phyloP scores from a whole-genome alignment of 495 filamentous ascomycete genomes.

The Aspergillus baeticus region DNA sequence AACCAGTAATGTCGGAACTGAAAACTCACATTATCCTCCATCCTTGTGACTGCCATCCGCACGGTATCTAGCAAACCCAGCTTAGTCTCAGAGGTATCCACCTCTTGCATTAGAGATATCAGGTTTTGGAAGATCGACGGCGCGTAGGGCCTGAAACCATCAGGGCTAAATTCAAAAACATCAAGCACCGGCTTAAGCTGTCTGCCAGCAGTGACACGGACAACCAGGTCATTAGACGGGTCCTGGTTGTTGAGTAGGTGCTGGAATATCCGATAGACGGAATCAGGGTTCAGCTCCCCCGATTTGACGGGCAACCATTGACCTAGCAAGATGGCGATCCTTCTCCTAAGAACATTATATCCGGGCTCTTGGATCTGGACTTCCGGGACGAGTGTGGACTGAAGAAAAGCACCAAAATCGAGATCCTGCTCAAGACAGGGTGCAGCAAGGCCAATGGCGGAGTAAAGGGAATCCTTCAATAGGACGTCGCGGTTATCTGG shows the following conservation, averaged over 20 bases:
- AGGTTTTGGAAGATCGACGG: conserved; percentile 64
- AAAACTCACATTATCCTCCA: conserved; percentile 68
- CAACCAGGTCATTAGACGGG: conserved; percentile 82
- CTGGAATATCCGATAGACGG: conserved; percentile 88
- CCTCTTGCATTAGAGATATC: conserved; percentile 73
- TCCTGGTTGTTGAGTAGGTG: conserved; percentile 80
- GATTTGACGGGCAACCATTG: conserved; percentile 84
- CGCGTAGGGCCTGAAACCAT: conserved; percentile 72
- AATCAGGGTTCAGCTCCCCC: conserved; percentile 56
- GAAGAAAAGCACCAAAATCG: conserved; percentile 80
- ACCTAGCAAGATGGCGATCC: conserved; percentile 82
- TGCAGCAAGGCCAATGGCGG: conserved; percentile 83
- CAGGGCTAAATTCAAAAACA: conserved; percentile 74
- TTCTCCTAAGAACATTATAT: conserved; percentile 82
- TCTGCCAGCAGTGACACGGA: conserved; percentile 84
- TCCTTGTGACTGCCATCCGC: conserved; percentile 69
- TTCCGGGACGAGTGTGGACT: conserved; percentile 71
- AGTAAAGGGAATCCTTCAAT: conserved; percentile 90
- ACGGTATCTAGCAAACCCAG: conserved; percentile 84
- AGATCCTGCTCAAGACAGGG: conserved; percentile 66
- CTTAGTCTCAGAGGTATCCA: conserved; percentile 82
- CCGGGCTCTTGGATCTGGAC: conserved; percentile 71
- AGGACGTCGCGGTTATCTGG: conserved; percentile 66
- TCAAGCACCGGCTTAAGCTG: conserved; percentile 78
- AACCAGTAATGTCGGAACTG: not conserved